Percentiles rank a stretch among this genome's conserved stretches.
Evolutionary conservation across 352 stramenopile genomes (phyloP).

Genomic region (Phytophthora fragariaefolia): DNA sequence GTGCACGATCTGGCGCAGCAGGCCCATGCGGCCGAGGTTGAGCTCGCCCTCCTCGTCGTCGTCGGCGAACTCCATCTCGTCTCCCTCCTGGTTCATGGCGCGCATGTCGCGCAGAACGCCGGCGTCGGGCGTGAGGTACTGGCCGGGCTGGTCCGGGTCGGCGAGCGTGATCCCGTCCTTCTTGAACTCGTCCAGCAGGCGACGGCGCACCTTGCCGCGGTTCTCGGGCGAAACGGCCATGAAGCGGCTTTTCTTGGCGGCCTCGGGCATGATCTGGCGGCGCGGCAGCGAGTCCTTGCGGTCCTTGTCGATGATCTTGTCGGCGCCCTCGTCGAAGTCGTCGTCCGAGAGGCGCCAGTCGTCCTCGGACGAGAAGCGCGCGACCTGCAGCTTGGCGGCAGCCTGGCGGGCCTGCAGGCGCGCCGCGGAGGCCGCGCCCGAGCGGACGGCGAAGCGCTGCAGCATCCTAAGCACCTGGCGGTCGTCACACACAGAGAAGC

Average conservation of each 20-base stretch:
- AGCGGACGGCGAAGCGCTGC: slow-evolving; percentile 65
- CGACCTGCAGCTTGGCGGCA: slow-evolving; percentile 44
- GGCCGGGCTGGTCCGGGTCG: slow-evolving; percentile 50
- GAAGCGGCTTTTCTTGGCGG: slow-evolving; percentile 79
- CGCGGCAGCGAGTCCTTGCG: slow-evolving; percentile 60
- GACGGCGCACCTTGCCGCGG: slow-evolving; percentile 75
- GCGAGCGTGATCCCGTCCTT: slow-evolving; percentile 69
- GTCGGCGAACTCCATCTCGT: slow-evolving; percentile 74
- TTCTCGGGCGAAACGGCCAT: slow-evolving; percentile 77
- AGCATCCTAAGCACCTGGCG: slow-evolving; percentile 47
- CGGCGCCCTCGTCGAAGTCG: slow-evolving; percentile 71
- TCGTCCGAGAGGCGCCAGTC: slow-evolving; percentile 55
- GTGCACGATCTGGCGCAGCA: slow-evolving; percentile 84
- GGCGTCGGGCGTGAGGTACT: slow-evolving; percentile 64
- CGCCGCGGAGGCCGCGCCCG: slow-evolving; percentile 34
- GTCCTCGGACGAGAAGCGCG: slow-evolving; percentile 58
- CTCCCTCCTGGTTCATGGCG: slow-evolving; percentile 71
- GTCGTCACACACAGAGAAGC: neutral
- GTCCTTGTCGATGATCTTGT: slow-evolving; percentile 79
- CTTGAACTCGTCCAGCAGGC: slow-evolving; percentile 84
- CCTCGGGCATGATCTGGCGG: slow-evolving; percentile 78
- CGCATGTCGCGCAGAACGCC: slow-evolving; percentile 69
- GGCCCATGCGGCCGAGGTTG: slow-evolving; percentile 71
- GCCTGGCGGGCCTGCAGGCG: slow-evolving; percentile 35
- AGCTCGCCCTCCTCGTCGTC: slow-evolving; percentile 68